These are phyloP conservation scores for Leucaena leucocephala DNA, from an alignment of 306 rosid species.

Conservation along the genomic window DNA sequence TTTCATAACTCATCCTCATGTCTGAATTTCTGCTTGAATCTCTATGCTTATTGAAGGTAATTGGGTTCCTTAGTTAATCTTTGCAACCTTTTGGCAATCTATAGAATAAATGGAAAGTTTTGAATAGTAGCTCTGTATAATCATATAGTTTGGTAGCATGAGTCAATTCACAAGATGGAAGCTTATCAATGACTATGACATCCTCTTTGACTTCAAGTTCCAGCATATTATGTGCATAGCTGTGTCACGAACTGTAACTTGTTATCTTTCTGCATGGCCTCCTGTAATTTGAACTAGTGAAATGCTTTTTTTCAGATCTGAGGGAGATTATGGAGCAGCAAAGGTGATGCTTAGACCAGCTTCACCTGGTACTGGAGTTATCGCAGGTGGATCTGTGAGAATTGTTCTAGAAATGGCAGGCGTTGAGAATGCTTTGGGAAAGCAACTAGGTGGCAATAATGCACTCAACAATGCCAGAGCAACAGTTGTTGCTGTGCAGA, in stretches of 20 bases:
- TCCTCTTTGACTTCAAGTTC: slow-evolving; percentile 23
- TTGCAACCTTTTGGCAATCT: not conserved
- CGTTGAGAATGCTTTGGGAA: slow-evolving; percentile 93
- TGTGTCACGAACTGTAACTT: slow-evolving; percentile 4
- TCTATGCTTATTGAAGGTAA: not conserved
- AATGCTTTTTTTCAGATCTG: slow-evolving; percentile 59
- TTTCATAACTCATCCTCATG: slow-evolving; percentile 8
- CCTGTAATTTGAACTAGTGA: slow-evolving; percentile 12
- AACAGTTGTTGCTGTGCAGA: slow-evolving; percentile 70
- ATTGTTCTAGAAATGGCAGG: slow-evolving; percentile 98
- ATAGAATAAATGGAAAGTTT: not conserved
- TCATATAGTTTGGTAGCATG: not conserved
- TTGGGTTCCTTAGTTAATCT: not conserved
- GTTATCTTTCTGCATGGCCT: slow-evolving; percentile 16
- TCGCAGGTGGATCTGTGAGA: slow-evolving; percentile 98
- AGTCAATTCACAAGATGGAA: not conserved
- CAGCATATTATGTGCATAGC: not conserved
- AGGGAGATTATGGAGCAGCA: slow-evolving; percentile 93
- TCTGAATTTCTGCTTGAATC: not conserved
- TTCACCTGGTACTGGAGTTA: slow-evolving; percentile 96
- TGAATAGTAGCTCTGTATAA: not conserved
- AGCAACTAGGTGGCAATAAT: slow-evolving; percentile 89
- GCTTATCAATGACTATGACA: not conserved
- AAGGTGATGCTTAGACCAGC: slow-evolving; percentile 99
- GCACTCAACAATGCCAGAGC: slow-evolving; percentile 98